Evolutionary conservation across 768 basidiomycete species (phyloP).

Genomic region (Trichaptum fuscoviolaceum): DNA sequence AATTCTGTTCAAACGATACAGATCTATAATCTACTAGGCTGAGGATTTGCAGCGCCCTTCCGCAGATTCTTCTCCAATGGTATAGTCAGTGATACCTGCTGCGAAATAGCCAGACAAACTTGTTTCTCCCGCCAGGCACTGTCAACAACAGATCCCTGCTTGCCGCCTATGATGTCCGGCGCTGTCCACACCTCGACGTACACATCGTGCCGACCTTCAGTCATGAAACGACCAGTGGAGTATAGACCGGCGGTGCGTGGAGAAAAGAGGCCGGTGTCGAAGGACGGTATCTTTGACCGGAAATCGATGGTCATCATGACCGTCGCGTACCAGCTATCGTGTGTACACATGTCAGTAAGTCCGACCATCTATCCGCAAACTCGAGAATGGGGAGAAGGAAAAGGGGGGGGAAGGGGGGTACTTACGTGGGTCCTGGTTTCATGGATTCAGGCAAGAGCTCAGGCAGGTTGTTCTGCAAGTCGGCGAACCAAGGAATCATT

Average conservation of each 20-base stretch:
- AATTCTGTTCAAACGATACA: background rate
- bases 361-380: background rate
- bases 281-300: constrained; percentile 51
- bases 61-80: constrained; percentile 11
- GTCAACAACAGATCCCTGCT: background rate
- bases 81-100: constrained; percentile 54
- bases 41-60: background rate
- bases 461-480: constrained; percentile 46
- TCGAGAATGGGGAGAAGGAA: background rate
- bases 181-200: constrained; percentile 66
- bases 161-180: constrained; percentile 46
- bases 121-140: constrained; percentile 55
- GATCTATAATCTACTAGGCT: background rate
- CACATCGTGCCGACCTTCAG: constrained; percentile 50
- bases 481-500: constrained; percentile 51
- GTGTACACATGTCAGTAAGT: background rate
- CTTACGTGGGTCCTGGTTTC: background rate
- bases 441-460: constrained; percentile 38
- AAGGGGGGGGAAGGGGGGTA: background rate
- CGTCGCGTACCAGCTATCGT: constrained; percentile 58
- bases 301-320: constrained; percentile 58
- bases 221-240: constrained; percentile 46
- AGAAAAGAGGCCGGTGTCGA: constrained; percentile 31
- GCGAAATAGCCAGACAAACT: constrained; percentile 56
- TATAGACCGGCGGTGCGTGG: constrained; percentile 54